Evolutionary conservation across 805 yeast genomes (phyloP), one percentile per base, ranked within the genome.

Genomic region (Saccharomyces jurei): DNA sequence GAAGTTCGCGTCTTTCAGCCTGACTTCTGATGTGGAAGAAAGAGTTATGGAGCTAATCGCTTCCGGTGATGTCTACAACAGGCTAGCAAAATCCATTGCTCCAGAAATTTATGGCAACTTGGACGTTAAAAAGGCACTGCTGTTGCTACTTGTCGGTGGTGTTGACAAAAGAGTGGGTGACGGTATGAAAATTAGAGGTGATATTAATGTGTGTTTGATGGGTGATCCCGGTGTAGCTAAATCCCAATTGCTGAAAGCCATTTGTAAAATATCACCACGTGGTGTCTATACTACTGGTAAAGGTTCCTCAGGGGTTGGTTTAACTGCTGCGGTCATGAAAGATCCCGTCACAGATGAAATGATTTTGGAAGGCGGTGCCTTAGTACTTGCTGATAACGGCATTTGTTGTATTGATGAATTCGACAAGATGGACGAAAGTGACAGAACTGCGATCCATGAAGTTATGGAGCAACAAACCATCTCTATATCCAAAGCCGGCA

Each of bases 211-310:
- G 53, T 86, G 97, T 74, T 78, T 94, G 52, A 92, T 94, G 97
- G 99, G 99, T 63, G 99, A 94, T 68, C 99, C 99, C 46, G 99
- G 99, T 77, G 99, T 94, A 53, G 99, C 99, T 66, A 94, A 94
- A 73, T 94, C 98, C 2, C 99, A 94, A 78, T 76, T 94, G 66
- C 77, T 94, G 59, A 94, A 94, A 69, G 86, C 95, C 32, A 89
- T 94, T 60, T 80, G 89, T 56, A 89, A 91, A 64, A 87, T 94
- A 53, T 94, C 98, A 3, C 99, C 99, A 30, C 80, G 98, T 66
- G 95, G 96, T 51, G 95, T 94, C 30, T 94, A 94, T 71, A 94
- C 99, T 8, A 94, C 99, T 1, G 99, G 99, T 74, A 83, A 96
- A 65, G 99, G 99, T 70, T 90, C 97, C 3, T 94, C 99, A 0